Percentiles rank a stretch among this genome's conserved stretches.
Evolutionary conservation across 2,329 filamentous ascomycete species (phyloP).

Genomic region (Karstenula rhodostoma): DNA sequence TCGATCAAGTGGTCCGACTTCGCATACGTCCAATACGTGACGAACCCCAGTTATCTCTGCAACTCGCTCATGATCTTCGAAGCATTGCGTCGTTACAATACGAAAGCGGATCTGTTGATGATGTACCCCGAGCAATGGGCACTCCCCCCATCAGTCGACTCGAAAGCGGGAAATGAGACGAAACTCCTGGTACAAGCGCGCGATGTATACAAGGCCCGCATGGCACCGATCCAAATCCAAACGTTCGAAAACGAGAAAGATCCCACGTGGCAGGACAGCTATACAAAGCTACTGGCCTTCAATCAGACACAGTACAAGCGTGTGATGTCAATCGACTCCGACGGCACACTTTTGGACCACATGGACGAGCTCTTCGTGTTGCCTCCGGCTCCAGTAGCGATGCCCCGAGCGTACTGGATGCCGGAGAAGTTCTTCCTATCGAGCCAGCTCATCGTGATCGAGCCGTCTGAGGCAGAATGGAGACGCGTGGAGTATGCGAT

Average conservation of each 20-base stretch:
- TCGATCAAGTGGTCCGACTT: constrained; percentile 31
- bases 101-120: constrained; percentile 28
- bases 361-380: constrained; percentile 75
- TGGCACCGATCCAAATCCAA: constrained; percentile 53
- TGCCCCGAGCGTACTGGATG: constrained; percentile 76
- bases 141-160: constrained; percentile 9
- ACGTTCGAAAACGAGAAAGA: constrained; percentile 28
- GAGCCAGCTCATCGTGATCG: constrained; percentile 65
- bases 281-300: constrained; percentile 72
- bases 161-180: constrained; percentile 24
- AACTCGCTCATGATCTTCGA: constrained; percentile 51
- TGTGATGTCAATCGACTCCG: constrained; percentile 65
- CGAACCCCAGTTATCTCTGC: constrained; percentile 42
- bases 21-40: constrained; percentile 48
- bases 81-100: constrained; percentile 41
- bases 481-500: constrained; percentile 30
- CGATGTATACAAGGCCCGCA: constrained; percentile 54
- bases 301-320: constrained; percentile 68
- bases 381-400: constrained; percentile 65
- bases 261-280: constrained; percentile 66
- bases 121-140: constrained; percentile 23
- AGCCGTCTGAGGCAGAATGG: constrained; percentile 64
- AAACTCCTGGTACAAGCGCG: constrained; percentile 55
- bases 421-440: constrained; percentile 56
- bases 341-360: constrained; percentile 62